These are phyloP conservation scores for Ceratobasidium theobromae DNA, from an alignment of 1,284 basidiomycete genomes.

Conservation along the genomic window DNA sequence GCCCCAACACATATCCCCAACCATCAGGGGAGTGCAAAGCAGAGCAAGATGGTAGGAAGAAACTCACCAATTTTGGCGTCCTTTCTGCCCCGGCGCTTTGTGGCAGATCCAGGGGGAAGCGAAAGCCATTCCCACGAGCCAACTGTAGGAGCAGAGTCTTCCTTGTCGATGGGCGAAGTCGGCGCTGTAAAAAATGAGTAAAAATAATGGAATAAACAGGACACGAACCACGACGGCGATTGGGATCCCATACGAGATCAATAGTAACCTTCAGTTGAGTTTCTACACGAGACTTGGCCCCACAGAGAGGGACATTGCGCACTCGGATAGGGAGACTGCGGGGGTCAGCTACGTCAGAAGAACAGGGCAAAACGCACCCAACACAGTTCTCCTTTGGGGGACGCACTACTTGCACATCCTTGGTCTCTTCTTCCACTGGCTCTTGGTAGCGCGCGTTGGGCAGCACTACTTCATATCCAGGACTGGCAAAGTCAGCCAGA, in stretches of 20 bases:
- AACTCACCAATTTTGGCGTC: conserved; percentile 77
- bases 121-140: conserved; percentile 84
- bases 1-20: background rate
- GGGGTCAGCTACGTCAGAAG: background rate
- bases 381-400: conserved; percentile 23
- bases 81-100: conserved; percentile 80
- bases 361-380: background rate
- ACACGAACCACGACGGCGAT: background rate
- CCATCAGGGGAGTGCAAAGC: background rate
- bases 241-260: conserved; percentile 55
- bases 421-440: background rate
- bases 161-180: background rate
- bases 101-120: conserved; percentile 74
- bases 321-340: conserved; percentile 72
- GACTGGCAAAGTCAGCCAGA: background rate
- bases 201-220: background rate
- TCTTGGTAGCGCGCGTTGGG: background rate
- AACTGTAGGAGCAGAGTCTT: conserved; percentile 49
- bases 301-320: conserved; percentile 77
- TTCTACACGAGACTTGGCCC: conserved; percentile 92
- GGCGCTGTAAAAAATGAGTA: conserved; percentile 29
- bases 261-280: conserved; percentile 85
- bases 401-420: background rate
- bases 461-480: no score
- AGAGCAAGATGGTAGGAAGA: background rate